phyloP scores from a whole-genome alignment of 2,329 filamentous ascomycete species.

The Bimuria novae-zelandiae region DNA sequence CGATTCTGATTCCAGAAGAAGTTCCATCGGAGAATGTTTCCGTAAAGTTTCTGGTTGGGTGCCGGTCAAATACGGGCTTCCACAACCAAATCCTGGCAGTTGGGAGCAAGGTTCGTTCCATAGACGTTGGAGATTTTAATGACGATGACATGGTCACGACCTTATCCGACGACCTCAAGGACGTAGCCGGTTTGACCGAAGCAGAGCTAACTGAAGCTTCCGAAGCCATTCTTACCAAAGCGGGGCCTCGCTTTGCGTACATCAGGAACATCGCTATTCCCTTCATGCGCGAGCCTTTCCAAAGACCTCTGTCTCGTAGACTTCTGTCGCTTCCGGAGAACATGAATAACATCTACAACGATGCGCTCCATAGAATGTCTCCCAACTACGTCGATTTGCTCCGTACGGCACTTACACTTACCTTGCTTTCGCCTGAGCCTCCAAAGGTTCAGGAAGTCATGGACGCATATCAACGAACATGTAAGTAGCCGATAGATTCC shows the following conservation, averaged over 20 bases:
- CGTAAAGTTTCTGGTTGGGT: neutral
- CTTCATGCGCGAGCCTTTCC: slow-evolving; percentile 11
- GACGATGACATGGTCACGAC: slow-evolving; percentile 8
- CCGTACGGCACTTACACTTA: slow-evolving; percentile 12
- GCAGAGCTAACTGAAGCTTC: slow-evolving; percentile 11
- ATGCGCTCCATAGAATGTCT: slow-evolving; percentile 8
- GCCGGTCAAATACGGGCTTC: neutral
- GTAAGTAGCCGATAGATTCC: neutral
- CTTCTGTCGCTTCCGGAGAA: slow-evolving; percentile 9
- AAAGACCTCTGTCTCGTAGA: slow-evolving; percentile 11
- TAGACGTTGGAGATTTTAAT: slow-evolving; percentile 12
- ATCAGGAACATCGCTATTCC: slow-evolving; percentile 12
- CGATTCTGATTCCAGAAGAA: neutral
- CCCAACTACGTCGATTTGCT: slow-evolving; percentile 14
- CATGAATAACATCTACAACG: slow-evolving; percentile 12
- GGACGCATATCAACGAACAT: slow-evolving; percentile 6
- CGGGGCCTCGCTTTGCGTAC: slow-evolving; percentile 13
- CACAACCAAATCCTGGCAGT: neutral
- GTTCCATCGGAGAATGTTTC: neutral
- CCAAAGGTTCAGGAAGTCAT: slow-evolving; percentile 12
- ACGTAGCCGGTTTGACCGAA: slow-evolving; percentile 7
- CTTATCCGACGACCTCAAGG: slow-evolving; percentile 5
- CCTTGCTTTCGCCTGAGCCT: slow-evolving; percentile 5
- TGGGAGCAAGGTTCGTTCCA: neutral
- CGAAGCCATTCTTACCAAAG: slow-evolving; percentile 9